Evolutionary conservation across 202 grass and related monocot genomes (phyloP), one percentile per base, ranked within the genome.

Genomic region (Saccharum hybrid): DNA sequence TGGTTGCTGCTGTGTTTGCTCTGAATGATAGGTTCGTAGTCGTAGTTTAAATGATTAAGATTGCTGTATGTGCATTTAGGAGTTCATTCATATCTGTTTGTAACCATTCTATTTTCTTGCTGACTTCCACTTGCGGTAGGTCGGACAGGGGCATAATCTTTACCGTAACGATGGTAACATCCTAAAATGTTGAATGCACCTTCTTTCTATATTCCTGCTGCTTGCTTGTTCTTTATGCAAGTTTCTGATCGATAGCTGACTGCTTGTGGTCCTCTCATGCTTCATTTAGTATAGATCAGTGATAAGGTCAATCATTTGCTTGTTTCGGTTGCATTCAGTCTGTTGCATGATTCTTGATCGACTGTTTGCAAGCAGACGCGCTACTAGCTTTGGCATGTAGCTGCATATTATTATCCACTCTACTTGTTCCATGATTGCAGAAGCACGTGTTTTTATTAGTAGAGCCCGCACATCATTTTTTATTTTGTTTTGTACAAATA

Each of bases 241-340:
- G 16, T 22, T 66, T 86, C 68, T 33, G 76, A 48, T 37, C 10
- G 3, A 21, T 16, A 22, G 28, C 10, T 37, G 31, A 22, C 48
- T 38, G 14, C 71, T 63, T 83, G 43, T 75, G 59, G 71, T 75
- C 61, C 71, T 83, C 19, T 28, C 16, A 11, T 22, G 48, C 22
- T 68, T 45, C 63, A 36, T 76, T 59, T 31, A 40, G 33, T 60
- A 41, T 33, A 4, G 3, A 40, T 74, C 19, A 15, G 31, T 63
- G 40, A 36, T 82, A 10, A 12, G 37, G 9, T 19, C 38, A 72
- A 81, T 71, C 66, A 71, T 30, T 59, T 71, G 66, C 18, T 66
- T 79, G 26, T 51, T 66, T 33, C 0, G 42, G 3, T 49, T 48
- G 14, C 19, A 14, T 68, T n/a, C 45, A 37, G 45, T 80, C 33